Percentiles rank a stretch among this genome's conserved stretches.
These are phyloP conservation scores for Volvariella surrecta DNA, from an alignment of 1,284 basidiomycete genomes.

Conservation along the genomic window DNA sequence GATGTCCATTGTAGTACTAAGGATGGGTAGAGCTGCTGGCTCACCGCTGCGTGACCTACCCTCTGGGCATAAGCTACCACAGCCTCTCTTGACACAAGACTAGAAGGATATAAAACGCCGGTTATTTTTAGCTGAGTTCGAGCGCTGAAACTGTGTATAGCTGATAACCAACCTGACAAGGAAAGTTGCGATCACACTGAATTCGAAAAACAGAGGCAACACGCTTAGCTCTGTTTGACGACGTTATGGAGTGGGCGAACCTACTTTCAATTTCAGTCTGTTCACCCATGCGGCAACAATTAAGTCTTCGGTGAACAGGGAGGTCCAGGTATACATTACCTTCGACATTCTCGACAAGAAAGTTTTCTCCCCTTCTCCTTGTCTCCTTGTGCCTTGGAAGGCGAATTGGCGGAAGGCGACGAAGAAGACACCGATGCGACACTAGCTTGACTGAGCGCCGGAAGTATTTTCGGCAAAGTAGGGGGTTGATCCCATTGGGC, in stretches of 20 bases:
- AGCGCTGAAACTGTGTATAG: neutral
- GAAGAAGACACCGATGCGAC: too few species aligned
- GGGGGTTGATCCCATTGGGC: conserved; percentile 2
- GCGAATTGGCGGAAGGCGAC: too few species aligned
- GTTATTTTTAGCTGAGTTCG: neutral
- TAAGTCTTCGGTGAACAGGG: too few species aligned
- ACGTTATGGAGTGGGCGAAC: conserved; percentile 6
- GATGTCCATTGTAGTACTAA: too few species aligned
- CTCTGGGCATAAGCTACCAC: conserved; percentile 52
- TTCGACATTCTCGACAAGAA: conserved; percentile 51
- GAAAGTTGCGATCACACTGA: conserved; percentile 54
- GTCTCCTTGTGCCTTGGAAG: conserved; percentile 6
- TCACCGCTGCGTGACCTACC: too few species aligned
- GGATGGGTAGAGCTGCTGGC: too few species aligned
- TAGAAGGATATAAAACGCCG: conserved; percentile 13
- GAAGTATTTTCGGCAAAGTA: neutral
- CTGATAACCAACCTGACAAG: conserved; percentile 34
- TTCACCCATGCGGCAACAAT: too few species aligned
- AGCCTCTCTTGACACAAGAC: conserved; percentile 53
- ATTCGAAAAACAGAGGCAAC: neutral
- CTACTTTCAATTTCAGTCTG: conserved; percentile 49
- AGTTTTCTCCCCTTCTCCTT: conserved; percentile 38
- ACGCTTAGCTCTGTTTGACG: too few species aligned
- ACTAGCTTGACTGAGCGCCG: neutral
- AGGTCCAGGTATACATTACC: conserved; percentile 27